phyloP scores from a whole-genome alignment of 2,329 filamentous ascomycete species.

The Purpureocillium takamizusanense region DNA sequence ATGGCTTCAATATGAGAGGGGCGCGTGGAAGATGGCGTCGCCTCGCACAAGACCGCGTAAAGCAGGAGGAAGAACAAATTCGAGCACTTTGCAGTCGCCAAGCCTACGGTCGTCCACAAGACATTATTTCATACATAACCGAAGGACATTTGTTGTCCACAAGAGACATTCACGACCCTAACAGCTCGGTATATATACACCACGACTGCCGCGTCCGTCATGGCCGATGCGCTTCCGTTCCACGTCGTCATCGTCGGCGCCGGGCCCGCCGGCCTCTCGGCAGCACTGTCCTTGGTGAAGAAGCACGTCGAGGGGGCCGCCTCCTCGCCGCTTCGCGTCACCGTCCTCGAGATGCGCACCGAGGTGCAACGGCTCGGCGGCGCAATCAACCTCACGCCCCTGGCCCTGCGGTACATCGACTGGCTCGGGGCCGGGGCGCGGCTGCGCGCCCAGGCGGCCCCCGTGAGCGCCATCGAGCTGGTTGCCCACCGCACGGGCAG shows the following conservation, averaged over 20 bases:
- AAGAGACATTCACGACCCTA: too few species aligned
- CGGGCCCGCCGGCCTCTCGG: slow-evolving; percentile 40
- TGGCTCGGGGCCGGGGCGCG: slow-evolving; percentile 23
- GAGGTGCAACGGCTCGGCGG: slow-evolving; percentile 33
- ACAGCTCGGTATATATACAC: too few species aligned
- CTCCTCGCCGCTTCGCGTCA: slow-evolving; percentile 18
- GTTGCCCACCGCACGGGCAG: slow-evolving; percentile 17
- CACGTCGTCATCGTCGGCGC: slow-evolving; percentile 36
- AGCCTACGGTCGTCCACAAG: too few species aligned
- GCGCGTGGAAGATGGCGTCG: not conserved
- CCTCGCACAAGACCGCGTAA: not conserved
- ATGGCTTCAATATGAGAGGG: not conserved
- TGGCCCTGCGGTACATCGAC: slow-evolving; percentile 33
- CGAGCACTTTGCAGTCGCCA: too few species aligned
- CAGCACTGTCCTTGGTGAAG: slow-evolving; percentile 34
- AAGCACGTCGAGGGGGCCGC: slow-evolving; percentile 26
- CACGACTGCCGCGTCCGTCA: not conserved
- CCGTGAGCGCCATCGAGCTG: slow-evolving; percentile 15
- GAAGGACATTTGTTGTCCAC: too few species aligned
- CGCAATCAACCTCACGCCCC: slow-evolving; percentile 36
- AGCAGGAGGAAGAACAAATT: too few species aligned
- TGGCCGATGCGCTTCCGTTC: not conserved
- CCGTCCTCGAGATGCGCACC: slow-evolving; percentile 38
- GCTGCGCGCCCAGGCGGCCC: slow-evolving; percentile 9
- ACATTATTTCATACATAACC: too few species aligned